These are phyloP conservation scores for Alternaria sp. DNA, from an alignment of 2,329 filamentous ascomycete genomes.

Conservation along the genomic window DNA sequence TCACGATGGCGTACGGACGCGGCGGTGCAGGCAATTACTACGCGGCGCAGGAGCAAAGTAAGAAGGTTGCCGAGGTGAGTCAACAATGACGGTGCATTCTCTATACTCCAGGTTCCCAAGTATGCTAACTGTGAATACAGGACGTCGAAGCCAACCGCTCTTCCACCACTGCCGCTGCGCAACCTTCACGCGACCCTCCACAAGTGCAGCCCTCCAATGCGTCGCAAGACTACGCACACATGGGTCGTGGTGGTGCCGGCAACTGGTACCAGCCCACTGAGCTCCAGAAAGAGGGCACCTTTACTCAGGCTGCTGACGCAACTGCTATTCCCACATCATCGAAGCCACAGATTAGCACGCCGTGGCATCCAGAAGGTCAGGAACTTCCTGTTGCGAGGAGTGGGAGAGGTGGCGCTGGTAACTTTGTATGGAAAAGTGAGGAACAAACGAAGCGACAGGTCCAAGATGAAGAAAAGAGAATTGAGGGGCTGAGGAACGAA, in stretches of 20 bases:
- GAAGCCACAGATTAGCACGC: slow-evolving; percentile 38
- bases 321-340: slow-evolving; percentile 36
- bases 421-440: slow-evolving; percentile 52
- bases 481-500: slow-evolving; percentile 35
- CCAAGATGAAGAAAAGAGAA: slow-evolving; percentile 27
- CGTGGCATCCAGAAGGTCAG: slow-evolving; percentile 44
- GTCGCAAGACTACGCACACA: slow-evolving; percentile 52
- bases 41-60: slow-evolving; percentile 42
- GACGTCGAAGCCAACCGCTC: slow-evolving; percentile 51
- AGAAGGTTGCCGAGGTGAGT: slow-evolving; percentile 39
- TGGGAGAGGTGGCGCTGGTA: slow-evolving; percentile 57
- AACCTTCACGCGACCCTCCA: slow-evolving; percentile 14
- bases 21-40: slow-evolving; percentile 56
- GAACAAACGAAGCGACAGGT: slow-evolving; percentile 37
- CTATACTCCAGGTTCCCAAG: not conserved
- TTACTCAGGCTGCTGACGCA: slow-evolving; percentile 37
- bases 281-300: slow-evolving; percentile 49
- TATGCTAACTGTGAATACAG: slow-evolving; percentile 21
- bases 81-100: not conserved
- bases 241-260: slow-evolving; percentile 55
- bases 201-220: slow-evolving; percentile 21
- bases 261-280: slow-evolving; percentile 55
- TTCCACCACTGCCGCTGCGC: slow-evolving; percentile 15
- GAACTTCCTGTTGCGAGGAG: slow-evolving; percentile 44
- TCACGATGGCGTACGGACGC: slow-evolving; percentile 47